Conservation (phyloP, 352 stramenopile species). For the Pythium brachiatum region DNA sequence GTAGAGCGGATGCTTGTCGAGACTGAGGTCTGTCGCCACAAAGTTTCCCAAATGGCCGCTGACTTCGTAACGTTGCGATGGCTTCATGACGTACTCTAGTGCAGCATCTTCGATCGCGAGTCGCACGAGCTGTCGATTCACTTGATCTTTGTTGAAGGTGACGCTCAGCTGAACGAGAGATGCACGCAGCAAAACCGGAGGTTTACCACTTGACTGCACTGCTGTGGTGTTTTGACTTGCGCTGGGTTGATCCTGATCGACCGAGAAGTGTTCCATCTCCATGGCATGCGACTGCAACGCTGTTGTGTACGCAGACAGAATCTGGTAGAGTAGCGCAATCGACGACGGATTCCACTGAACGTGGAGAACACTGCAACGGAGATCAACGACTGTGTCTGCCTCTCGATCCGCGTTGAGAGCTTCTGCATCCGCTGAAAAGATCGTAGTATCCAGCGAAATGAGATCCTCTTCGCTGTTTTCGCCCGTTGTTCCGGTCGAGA, state of each 20-base stretch:
- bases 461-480: constrained; percentile 30
- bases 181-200: constrained; percentile 40
- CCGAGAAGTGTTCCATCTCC: not conserved
- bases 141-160: constrained; percentile 82
- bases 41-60: constrained; percentile 68
- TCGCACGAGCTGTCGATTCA: constrained; percentile 61
- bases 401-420: constrained; percentile 11
- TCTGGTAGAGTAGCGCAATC: constrained; percentile 69
- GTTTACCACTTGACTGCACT: constrained; percentile 2
- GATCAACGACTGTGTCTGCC: constrained; percentile 44
- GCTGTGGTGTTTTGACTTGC: not conserved
- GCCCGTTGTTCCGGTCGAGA: constrained; percentile 43
- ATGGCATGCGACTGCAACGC: constrained; percentile 40
- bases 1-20: constrained; percentile 66
- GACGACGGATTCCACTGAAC: constrained; percentile 87
- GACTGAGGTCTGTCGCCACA: constrained; percentile 66
- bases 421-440: constrained; percentile 27
- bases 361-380: constrained; percentile 69
- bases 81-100: constrained; percentile 37
- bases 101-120: constrained; percentile 56
- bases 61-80: constrained; percentile 17
- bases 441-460: constrained; percentile 47
- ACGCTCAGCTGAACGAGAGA: constrained; percentile 75
- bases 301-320: constrained; percentile 55
- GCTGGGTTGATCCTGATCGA: not conserved